Percentiles rank a stretch among this genome's conserved stretches.
phyloP scores from a whole-genome alignment of 345 rosid genomes.

The Odontarrhena argentea region DNA sequence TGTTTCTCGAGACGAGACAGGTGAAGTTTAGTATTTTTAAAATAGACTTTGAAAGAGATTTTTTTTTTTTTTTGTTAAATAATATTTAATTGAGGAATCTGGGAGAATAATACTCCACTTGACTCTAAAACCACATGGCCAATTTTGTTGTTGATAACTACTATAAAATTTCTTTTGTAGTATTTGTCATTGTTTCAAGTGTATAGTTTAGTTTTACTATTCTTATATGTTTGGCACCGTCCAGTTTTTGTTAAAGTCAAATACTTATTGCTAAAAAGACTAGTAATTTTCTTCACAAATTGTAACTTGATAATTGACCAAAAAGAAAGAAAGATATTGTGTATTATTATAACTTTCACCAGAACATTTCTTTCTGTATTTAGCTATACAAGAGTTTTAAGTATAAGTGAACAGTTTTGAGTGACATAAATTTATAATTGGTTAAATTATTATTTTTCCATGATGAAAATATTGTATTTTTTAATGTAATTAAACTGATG shows the following conservation, averaged over 20 bases:
- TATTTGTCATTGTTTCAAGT: conserved; percentile 4
- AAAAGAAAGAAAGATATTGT: too few species aligned
- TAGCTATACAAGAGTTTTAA: background rate
- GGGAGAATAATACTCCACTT: conserved; percentile 38
- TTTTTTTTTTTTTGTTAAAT: background rate
- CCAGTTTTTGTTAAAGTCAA: conserved; percentile 16
- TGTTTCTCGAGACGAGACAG: conserved; percentile 44
- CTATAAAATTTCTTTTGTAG: background rate
- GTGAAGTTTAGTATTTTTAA: conserved; percentile 25
- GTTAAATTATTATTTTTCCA: background rate
- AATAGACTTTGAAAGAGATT: conserved; percentile 14
- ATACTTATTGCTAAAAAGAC: conserved; percentile 6
- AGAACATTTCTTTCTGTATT: too few species aligned
- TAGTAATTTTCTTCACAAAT: too few species aligned
- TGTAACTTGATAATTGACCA: too few species aligned
- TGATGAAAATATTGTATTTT: too few species aligned
- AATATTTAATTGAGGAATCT: conserved; percentile 18
- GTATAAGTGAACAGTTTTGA: background rate
- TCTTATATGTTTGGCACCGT: conserved; percentile 37
- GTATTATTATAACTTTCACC: too few species aligned
- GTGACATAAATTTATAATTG: background rate
- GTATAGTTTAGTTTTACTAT: conserved; percentile 4
- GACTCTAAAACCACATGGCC: conserved; percentile 39
- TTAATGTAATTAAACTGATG: too few species aligned
- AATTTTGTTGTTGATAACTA: conserved; percentile 15